Conservation (phyloP, 148 eudicot species). For the Arctostaphylos glauca region DNA sequence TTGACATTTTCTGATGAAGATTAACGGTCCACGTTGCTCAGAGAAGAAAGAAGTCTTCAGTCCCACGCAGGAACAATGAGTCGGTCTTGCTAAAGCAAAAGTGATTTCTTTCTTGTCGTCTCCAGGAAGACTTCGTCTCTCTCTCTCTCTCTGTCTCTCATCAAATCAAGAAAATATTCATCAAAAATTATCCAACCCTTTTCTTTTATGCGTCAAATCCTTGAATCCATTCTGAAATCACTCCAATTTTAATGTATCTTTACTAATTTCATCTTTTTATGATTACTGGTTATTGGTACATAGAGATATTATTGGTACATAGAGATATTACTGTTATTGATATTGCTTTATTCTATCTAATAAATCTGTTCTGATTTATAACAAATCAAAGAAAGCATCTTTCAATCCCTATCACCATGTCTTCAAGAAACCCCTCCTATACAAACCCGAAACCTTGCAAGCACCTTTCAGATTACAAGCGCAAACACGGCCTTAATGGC, state of each 20-base stretch:
- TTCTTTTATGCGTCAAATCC: background rate
- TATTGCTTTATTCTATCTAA: background rate
- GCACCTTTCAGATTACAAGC: conserved; percentile 57
- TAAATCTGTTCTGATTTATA: conserved; percentile 2
- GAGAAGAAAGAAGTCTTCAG: background rate
- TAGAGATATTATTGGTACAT: background rate
- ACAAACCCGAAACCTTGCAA: conserved; percentile 55
- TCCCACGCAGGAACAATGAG: background rate
- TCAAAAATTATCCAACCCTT: background rate
- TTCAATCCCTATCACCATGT: conserved; percentile 11
- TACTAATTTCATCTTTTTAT: background rate
- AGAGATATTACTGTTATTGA: background rate
- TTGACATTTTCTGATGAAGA: background rate
- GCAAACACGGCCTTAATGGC: conserved; percentile 41
- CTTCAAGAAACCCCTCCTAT: conserved; percentile 13
- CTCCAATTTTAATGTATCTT: background rate
- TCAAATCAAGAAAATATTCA: background rate
- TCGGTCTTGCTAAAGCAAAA: conserved; percentile 14
- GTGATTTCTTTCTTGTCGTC: background rate
- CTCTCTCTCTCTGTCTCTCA: background rate
- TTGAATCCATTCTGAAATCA: background rate
- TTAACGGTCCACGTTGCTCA: background rate
- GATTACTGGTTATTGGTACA: background rate
- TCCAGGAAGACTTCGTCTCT: background rate
- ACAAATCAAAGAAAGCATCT: background rate